phyloP scores from a whole-genome alignment of 2,329 filamentous ascomycete species.

The Podosphaera fusca region DNA sequence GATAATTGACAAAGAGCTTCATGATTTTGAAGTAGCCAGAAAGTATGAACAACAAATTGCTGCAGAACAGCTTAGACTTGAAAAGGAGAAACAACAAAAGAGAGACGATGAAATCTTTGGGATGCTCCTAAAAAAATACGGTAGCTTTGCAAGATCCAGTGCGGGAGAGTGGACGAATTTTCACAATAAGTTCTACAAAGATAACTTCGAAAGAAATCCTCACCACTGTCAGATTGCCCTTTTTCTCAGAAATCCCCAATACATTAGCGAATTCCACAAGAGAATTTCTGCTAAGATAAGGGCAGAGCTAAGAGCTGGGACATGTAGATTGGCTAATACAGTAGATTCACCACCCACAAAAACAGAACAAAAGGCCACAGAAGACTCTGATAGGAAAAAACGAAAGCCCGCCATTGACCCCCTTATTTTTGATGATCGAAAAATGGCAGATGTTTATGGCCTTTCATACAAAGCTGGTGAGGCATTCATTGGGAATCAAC shows the following conservation, averaged over 20 bases:
- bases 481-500: conserved; percentile 33
- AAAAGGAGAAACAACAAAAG: conserved; percentile 4
- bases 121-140: neutral
- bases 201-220: neutral
- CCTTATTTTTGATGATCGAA: conserved; percentile 18
- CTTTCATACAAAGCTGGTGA: conserved; percentile 37
- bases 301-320: neutral
- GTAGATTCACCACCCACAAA: conserved; percentile 6
- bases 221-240: neutral
- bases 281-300: neutral
- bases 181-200: neutral
- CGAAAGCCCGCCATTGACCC: conserved; percentile 10
- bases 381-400: conserved; percentile 9
- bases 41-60: conserved; percentile 6
- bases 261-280: neutral
- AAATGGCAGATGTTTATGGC: conserved; percentile 34
- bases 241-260: neutral
- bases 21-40: conserved; percentile 8
- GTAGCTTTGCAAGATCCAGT: neutral
- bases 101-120: conserved; percentile 2
- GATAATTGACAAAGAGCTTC: conserved; percentile 9
- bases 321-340: neutral
- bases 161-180: neutral
- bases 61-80: conserved; percentile 4
- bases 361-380: conserved; percentile 10